phyloP scores from a whole-genome alignment of 305 asterid species.

The Andrographis paniculata region DNA sequence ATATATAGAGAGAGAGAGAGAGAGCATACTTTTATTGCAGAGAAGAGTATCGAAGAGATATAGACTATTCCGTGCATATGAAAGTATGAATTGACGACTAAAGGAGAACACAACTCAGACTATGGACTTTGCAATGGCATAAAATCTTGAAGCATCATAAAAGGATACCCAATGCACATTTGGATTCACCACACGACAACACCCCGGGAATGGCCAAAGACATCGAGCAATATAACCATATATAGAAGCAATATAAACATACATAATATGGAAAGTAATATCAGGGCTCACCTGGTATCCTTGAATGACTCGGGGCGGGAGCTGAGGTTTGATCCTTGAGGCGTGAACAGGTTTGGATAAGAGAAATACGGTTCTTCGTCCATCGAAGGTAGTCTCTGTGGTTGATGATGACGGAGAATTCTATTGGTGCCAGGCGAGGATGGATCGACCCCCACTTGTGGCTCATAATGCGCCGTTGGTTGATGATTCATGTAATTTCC shows the following conservation, averaged over 20 bases:
- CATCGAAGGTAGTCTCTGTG: conserved; percentile 69
- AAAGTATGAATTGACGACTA: too few species aligned
- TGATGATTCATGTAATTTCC: conserved; percentile 16
- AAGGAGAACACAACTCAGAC: too few species aligned
- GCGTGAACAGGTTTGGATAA: conserved; percentile 70
- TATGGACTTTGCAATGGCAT: too few species aligned
- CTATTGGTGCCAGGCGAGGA: conserved; percentile 19
- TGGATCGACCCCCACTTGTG: conserved; percentile 25
- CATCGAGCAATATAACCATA: not conserved
- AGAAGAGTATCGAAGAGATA: too few species aligned
- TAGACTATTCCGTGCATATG: too few species aligned
- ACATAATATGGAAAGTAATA: conserved; percentile 4
- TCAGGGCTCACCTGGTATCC: conserved; percentile 35
- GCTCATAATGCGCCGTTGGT: conserved; percentile 19
- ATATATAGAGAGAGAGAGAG: too few species aligned
- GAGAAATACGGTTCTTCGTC: conserved; percentile 71
- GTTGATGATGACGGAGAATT: conserved; percentile 36
- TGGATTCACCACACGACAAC: too few species aligned
- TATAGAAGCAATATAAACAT: not conserved
- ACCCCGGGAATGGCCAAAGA: not conserved
- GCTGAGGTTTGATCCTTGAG: conserved; percentile 40
- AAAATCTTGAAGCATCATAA: too few species aligned
- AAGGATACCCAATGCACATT: not conserved
- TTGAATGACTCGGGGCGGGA: conserved; percentile 34
- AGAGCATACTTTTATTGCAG: too few species aligned